Percentiles rank a stretch among this genome's conserved stretches.
Evolutionary conservation across 305 asterid genomes (phyloP).

Genomic region (Fraxinus paxiana): DNA sequence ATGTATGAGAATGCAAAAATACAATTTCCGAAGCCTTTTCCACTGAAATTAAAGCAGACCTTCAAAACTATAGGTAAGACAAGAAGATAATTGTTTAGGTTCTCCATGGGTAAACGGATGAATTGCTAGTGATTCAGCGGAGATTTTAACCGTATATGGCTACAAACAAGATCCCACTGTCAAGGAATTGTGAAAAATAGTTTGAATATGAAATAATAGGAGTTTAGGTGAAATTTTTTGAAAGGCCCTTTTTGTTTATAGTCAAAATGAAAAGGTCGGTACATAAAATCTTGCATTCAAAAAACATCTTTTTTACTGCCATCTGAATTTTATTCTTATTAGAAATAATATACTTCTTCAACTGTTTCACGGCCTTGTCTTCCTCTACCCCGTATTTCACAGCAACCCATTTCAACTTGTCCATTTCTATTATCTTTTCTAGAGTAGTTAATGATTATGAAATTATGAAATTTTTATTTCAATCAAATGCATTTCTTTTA

Average conservation of each 20-base stretch:
- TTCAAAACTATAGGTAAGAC: neutral
- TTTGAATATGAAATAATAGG: neutral
- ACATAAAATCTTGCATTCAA: neutral
- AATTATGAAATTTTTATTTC: too few relatives aligned
- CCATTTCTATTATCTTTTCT: too few relatives aligned
- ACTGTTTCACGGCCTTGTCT: neutral
- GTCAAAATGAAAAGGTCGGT: neutral
- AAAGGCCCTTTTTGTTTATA: neutral
- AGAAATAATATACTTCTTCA: neutral
- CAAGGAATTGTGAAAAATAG: neutral
- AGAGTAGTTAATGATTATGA: too few relatives aligned
- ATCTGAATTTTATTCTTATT: neutral
- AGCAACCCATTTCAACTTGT: too few relatives aligned
- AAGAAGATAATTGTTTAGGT: neutral
- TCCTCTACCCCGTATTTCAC: too few relatives aligned
- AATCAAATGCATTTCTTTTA: too few relatives aligned
- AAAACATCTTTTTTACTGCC: neutral
- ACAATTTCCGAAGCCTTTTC: conserved; percentile 32
- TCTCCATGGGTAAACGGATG: conserved; percentile 18
- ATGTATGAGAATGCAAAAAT: conserved; percentile 31
- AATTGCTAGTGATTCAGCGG: neutral
- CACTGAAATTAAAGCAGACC: conserved; percentile 41
- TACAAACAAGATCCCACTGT: neutral
- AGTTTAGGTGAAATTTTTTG: neutral
- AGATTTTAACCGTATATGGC: neutral